Evolutionary conservation across 768 basidiomycete species (phyloP).

Genomic region (Naganishia vaughanmartiniae): DNA sequence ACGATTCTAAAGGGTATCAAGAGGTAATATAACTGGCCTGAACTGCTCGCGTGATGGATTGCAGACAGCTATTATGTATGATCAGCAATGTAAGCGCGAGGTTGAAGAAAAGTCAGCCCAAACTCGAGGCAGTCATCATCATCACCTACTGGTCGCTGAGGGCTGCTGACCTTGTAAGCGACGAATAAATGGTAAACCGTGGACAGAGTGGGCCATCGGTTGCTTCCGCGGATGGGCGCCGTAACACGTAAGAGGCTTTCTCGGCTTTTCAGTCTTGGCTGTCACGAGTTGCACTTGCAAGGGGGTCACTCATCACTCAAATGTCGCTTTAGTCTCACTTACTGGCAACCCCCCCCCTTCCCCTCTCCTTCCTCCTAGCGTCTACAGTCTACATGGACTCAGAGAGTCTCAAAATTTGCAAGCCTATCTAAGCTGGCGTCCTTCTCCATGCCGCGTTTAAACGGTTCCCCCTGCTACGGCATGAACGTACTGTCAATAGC

Average conservation of each 20-base stretch:
- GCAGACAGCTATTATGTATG: neutral
- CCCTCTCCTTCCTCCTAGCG: too few species aligned
- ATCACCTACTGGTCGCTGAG: neutral
- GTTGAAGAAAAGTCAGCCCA: conserved; percentile 2
- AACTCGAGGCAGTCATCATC: neutral
- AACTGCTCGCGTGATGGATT: neutral
- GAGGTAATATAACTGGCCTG: neutral
- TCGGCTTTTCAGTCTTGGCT: too few species aligned
- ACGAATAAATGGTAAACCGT: neutral
- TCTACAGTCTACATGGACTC: too few species aligned
- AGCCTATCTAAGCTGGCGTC: too few species aligned
- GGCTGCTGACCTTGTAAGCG: neutral
- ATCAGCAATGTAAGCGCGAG: neutral
- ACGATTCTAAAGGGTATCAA: conserved; percentile 5
- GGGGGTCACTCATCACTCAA: neutral
- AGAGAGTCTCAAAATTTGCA: too few species aligned
- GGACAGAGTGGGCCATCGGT: too few species aligned
- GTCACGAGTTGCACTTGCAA: neutral
- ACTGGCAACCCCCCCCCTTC: too few species aligned
- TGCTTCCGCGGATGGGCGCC: neutral
- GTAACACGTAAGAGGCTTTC: neutral
- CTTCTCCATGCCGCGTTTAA: too few species aligned
- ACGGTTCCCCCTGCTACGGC: too few species aligned
- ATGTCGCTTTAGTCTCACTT: too few species aligned
- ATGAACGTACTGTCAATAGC: too few species aligned